Base-by-base conservation (phyloP, 176 grass and related monocot species). In the Zizania latifolia region DNA sequence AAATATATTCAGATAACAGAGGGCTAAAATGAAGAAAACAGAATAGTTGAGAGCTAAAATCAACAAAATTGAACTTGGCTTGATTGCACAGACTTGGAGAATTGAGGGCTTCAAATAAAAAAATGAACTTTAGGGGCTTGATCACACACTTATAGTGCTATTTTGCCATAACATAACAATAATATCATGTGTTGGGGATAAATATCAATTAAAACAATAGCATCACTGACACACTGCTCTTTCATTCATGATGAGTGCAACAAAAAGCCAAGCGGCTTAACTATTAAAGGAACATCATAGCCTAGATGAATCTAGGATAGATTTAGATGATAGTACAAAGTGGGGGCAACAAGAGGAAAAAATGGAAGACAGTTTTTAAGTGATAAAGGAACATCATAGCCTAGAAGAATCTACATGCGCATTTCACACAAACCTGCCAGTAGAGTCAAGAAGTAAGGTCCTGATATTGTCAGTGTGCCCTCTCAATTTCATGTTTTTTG, bases 401-500 rank as follows among this genome's bases (percentile, higher is more conserved):
- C 14, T 67, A 65, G 41, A 65, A 61, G 62, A 55, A 64, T 72
- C 33, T 78, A 74, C 15, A 79, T 58, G 28, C 76, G 66, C 28
- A 86, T 54, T 76, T 63, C 28, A 75, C 40, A 85, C 85, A 74
- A 86, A 97, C 90, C 88, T 93, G 70, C 92, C 95, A 37, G 87
- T 92, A 31, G 95, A 90, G 84, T 99, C 95, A 76, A 99, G 74
- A 59, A 99, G 91, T 78, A 97, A 93, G 43, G 88, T 75, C 58
- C 94, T 88, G 73, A 97, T 87, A 63, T 97, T 97, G 70, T 97
- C 94, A 58, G 91, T 90, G 82, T 99, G 95, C 46, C 95, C 89
- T 92, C 91, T 88, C 80, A 94, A 82, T 71, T 99, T 99, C 91
- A 99, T 86, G 48, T 84, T 92, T 69, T 99, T 99, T 26, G 86